phyloP scores from a whole-genome alignment of 352 stramenopile genomes.

The Phytophthora sojae region DNA sequence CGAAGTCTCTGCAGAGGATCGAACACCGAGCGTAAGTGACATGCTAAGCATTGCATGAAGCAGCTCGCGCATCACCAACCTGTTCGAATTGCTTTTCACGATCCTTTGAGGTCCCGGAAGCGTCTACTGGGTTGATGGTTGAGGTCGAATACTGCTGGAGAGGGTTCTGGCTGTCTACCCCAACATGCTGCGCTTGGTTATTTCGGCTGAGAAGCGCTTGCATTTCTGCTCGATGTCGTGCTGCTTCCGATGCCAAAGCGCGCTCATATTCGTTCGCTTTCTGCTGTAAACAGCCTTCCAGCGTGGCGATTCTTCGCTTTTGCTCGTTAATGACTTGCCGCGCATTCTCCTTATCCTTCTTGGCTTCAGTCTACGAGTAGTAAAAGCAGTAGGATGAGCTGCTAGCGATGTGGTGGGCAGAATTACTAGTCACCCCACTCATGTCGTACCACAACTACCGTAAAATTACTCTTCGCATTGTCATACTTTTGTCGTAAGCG shows the following conservation, averaged over 20 bases:
- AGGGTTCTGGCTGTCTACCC: slow-evolving; percentile 3
- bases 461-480: slow-evolving; percentile 86
- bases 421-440: no score
- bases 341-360: slow-evolving; percentile 76
- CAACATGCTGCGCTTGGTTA: slow-evolving; percentile 7
- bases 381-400: slow-evolving; percentile 7
- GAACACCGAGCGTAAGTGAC: background rate
- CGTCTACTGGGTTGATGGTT: slow-evolving; percentile 23
- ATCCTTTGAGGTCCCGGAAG: slow-evolving; percentile 26
- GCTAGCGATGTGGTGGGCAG: background rate
- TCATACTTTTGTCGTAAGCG: slow-evolving; percentile 79
- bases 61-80: slow-evolving; percentile 6
- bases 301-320: slow-evolving; percentile 48
- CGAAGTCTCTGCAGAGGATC: slow-evolving; percentile 42
- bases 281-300: slow-evolving; percentile 63
- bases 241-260: slow-evolving; percentile 53
- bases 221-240: slow-evolving; percentile 62
- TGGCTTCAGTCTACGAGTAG: slow-evolving; percentile 65
- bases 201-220: slow-evolving; percentile 58
- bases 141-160: slow-evolving; percentile 36
- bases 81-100: slow-evolving; percentile 40
- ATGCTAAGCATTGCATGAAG: background rate
- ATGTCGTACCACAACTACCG: slow-evolving; percentile 59
- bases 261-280: slow-evolving; percentile 73
- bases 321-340: slow-evolving; percentile 63